phyloP scores from a whole-genome alignment of 164 flowering plant genomes.

The Macadamia tetraphylla region DNA sequence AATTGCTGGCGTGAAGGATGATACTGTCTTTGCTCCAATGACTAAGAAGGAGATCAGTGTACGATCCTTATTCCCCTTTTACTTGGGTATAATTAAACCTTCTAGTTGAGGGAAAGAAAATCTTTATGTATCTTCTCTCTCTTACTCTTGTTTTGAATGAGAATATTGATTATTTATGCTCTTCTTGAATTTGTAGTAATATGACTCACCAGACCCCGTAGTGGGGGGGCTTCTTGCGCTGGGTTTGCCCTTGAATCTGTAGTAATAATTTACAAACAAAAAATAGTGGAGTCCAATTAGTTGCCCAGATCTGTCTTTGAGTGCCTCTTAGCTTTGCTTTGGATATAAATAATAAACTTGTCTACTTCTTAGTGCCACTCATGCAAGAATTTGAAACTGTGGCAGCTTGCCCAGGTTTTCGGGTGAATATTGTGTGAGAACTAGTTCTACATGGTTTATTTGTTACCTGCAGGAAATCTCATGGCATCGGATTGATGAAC shows the following conservation, averaged over 20 bases:
- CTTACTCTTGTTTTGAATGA: not conserved
- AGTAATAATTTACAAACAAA: too few relatives aligned
- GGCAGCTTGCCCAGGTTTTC: too few relatives aligned
- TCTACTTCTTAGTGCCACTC: not conserved
- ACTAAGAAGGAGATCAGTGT: constrained; percentile 99
- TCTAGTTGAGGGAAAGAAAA: too few relatives aligned
- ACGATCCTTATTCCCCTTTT: constrained; percentile 8
- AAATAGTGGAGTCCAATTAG: not conserved
- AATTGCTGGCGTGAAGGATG: constrained; percentile 80
- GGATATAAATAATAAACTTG: not conserved
- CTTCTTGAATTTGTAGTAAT: too few relatives aligned
- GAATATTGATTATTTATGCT: not conserved
- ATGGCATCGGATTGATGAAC: constrained; percentile 90
- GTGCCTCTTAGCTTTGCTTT: not conserved
- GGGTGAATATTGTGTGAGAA: not conserved
- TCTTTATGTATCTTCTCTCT: too few relatives aligned
- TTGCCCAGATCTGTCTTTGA: not conserved
- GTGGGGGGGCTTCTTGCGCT: not conserved
- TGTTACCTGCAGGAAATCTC: constrained; percentile 71
- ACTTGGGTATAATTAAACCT: too few relatives aligned
- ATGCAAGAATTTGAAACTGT: not conserved
- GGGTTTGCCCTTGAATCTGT: too few relatives aligned
- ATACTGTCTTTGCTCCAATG: constrained; percentile 87
- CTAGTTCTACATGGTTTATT: constrained; percentile 1
- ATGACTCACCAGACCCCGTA: too few relatives aligned